Conservation (phyloP, 345 rosid species). For the Acer yangbiense region DNA sequence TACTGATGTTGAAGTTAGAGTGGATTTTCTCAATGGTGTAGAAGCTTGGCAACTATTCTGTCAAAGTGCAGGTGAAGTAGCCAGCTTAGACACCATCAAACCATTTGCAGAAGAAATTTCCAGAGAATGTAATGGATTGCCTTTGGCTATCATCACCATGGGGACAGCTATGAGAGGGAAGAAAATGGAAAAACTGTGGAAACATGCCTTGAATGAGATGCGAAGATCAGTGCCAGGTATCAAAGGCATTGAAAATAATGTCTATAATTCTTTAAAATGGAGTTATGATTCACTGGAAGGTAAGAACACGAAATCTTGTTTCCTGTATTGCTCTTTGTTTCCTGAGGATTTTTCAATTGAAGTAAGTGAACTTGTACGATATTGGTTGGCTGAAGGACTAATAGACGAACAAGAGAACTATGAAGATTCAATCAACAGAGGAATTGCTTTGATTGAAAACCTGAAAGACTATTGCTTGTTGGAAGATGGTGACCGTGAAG, state of each 20-base stretch:
- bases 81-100: conserved; percentile 23
- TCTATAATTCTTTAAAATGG: conserved; percentile 40
- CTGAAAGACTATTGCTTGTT: conserved; percentile 48
- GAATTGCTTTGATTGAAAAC: conserved; percentile 41
- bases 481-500: conserved; percentile 38
- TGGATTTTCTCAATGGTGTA: conserved; percentile 20
- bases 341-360: conserved; percentile 46
- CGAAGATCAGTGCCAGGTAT: conserved; percentile 32
- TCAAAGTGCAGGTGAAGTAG: conserved; percentile 19
- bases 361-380: conserved; percentile 37
- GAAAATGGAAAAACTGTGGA: conserved; percentile 35
- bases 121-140: conserved; percentile 46
- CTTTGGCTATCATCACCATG: conserved; percentile 47
- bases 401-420: conserved; percentile 31
- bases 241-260: conserved; percentile 35
- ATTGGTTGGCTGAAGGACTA: conserved; percentile 49
- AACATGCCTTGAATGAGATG: conserved; percentile 37
- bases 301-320: conserved; percentile 34
- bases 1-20: conserved; percentile 23
- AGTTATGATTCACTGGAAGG: conserved; percentile 37
- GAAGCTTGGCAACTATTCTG: conserved; percentile 35
- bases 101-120: conserved; percentile 32
- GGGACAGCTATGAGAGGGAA: conserved; percentile 44
- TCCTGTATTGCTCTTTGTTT: conserved; percentile 46
- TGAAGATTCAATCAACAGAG: conserved; percentile 32